These are phyloP conservation scores for Myriosclerotinia duriaeana DNA, from an alignment of 2,329 filamentous ascomycete genomes.

Conservation along the genomic window DNA sequence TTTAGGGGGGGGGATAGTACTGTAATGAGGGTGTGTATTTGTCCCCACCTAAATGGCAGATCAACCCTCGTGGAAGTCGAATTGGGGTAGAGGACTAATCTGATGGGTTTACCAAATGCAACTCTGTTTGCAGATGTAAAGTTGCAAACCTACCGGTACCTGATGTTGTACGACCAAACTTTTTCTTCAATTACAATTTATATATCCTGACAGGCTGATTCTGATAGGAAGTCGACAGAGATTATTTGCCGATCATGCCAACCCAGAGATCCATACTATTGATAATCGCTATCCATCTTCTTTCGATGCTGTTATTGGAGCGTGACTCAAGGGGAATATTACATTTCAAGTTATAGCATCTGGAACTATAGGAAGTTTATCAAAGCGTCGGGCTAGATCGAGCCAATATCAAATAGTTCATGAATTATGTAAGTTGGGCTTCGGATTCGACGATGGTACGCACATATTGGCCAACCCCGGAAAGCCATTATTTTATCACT, in stretches of 20 bases:
- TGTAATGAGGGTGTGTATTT: constrained; percentile 15
- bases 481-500: neutral
- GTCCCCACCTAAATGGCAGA: constrained; percentile 9
- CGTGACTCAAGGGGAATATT: neutral
- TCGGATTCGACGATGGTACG: neutral
- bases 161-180: neutral
- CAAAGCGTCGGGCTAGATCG: neutral
- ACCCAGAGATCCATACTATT: too few species aligned
- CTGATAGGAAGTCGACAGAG: neutral
- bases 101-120: neutral
- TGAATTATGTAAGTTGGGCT: neutral
- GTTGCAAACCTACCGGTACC: neutral
- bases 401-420: neutral
- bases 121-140: constrained; percentile 5
- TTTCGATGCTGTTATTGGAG: neutral
- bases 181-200: neutral
- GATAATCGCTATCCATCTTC: constrained; percentile 1
- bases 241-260: neutral
- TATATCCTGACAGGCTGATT: neutral
- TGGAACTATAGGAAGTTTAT: neutral
- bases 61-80: neutral
- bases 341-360: neutral
- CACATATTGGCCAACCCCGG: neutral
- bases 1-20: neutral
- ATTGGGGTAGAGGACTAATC: neutral